phyloP scores from a whole-genome alignment of 2,329 filamentous ascomycete species.

The Colletotrichum falcatum region DNA sequence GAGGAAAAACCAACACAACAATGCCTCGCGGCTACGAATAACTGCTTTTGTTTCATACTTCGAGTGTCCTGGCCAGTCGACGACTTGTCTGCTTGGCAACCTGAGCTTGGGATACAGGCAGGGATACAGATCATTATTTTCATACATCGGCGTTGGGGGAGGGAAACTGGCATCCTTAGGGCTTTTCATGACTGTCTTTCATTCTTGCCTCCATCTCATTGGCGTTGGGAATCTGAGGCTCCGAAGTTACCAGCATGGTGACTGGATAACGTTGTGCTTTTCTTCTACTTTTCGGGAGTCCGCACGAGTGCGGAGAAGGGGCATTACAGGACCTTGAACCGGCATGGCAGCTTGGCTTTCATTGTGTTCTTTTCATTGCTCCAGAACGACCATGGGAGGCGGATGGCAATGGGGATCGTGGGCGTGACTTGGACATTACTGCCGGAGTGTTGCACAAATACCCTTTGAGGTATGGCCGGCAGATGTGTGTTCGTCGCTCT shows the following conservation, averaged over 20 bases:
- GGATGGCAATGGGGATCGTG: conserved; percentile 4
- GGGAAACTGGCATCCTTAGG: conserved; percentile 22
- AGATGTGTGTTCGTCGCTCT: conserved; percentile 12
- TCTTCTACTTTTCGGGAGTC: background rate
- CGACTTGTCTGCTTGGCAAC: background rate
- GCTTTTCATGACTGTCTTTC: conserved; percentile 15
- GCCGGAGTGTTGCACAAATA: conserved; percentile 11
- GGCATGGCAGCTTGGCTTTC: conserved; percentile 39
- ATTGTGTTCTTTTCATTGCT: conserved; percentile 25
- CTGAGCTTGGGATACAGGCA: background rate
- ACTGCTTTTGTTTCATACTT: conserved; percentile 15
- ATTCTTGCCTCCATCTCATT: conserved; percentile 3
- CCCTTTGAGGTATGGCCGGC: conserved; percentile 21
- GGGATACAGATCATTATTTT: conserved; percentile 11
- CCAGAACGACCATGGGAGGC: conserved; percentile 1
- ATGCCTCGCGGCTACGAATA: conserved; percentile 30
- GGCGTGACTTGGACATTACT: conserved; percentile 12
- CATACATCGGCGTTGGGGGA: conserved; percentile 36
- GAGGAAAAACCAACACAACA: conserved; percentile 3
- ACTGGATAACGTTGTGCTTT: background rate
- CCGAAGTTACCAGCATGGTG: background rate
- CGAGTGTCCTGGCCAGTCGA: background rate
- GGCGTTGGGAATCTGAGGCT: conserved; percentile 20
- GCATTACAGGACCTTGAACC: conserved; percentile 36
- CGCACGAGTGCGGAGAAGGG: conserved; percentile 33